Evolutionary conservation across 139 green algal genomes (phyloP).

Genomic region (Chlorella sp.): DNA sequence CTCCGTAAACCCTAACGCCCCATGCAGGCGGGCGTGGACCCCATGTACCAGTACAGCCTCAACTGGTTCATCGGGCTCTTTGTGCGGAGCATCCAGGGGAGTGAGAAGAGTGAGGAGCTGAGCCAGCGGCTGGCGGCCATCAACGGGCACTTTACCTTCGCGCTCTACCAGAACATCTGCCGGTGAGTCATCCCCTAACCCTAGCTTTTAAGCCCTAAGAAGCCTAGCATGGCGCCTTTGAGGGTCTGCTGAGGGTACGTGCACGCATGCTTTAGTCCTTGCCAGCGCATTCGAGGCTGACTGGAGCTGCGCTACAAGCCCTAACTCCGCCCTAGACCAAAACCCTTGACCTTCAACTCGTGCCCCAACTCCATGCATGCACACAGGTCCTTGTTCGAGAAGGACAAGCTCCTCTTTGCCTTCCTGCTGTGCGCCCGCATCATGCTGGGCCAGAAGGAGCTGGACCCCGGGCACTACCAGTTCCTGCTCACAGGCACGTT

Average conservation of each 20-base stretch:
- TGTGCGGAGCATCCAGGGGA: constrained; percentile 13
- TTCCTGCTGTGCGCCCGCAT: constrained; percentile 64
- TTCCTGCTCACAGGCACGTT: constrained; percentile 70
- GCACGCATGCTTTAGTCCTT: no score
- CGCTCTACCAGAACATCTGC: constrained; percentile 37
- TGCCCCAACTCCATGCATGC: no score
- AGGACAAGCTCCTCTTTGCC: constrained; percentile 77
- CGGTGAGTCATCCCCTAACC: no score
- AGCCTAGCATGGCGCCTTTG: no score
- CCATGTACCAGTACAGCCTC: constrained; percentile 69
- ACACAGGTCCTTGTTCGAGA: constrained; percentile 64
- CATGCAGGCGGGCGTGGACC: constrained; percentile 39
- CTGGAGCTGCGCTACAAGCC: no score
- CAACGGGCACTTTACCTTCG: constrained; percentile 69
- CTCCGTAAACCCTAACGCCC: not conserved
- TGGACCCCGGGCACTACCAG: constrained; percentile 48
- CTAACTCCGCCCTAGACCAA: no score
- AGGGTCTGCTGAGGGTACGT: no score
- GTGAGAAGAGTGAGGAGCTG: constrained; percentile 27
- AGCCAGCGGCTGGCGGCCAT: constrained; percentile 43
- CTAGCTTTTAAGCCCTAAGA: no score
- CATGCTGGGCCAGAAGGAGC: constrained; percentile 28
- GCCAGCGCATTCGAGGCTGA: no score
- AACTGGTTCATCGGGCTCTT: constrained; percentile 65
- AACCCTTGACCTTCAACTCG: no score